Conservation (phyloP, 1,139 yeast species). For the Suhomyces chickasaworum region DNA sequence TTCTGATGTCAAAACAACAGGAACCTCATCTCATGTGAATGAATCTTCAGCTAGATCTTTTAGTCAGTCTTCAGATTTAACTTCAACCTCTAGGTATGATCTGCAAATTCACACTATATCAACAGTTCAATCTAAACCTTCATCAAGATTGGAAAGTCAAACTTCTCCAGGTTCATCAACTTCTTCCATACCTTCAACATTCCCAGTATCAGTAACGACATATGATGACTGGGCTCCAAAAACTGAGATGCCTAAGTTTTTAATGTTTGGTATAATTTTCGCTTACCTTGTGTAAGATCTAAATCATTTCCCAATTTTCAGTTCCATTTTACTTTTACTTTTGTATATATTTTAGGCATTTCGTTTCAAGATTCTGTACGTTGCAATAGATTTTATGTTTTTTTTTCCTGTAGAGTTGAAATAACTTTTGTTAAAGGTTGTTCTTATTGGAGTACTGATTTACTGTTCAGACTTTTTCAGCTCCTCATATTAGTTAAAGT, state of each 20-base stretch:
- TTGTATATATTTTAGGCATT: neutral
- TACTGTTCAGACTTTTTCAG: no score
- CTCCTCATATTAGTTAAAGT: no score
- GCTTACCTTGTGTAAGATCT: neutral
- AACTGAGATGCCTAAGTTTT: neutral
- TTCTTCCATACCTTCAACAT: neutral
- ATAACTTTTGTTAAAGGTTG: no score
- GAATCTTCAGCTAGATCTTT: neutral
- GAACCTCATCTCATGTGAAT: no score
- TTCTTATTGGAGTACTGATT: no score
- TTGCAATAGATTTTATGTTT: neutral
- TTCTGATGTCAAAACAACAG: no score
- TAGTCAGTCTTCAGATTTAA: neutral
- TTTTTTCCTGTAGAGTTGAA: no score
- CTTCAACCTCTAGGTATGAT: neutral
- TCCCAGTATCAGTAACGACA: neutral
- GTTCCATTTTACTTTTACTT: neutral
- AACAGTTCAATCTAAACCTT: neutral
- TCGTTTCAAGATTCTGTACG: neutral
- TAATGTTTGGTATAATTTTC: neutral
- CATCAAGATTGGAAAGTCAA: neutral
- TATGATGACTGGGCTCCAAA: constrained; percentile 1
- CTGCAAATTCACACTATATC: neutral
- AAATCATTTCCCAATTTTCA: neutral
- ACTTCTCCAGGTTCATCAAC: neutral